Percentiles rank a stretch among this genome's conserved stretches.
Evolutionary conservation across 495 filamentous ascomycete species (phyloP).

Genomic region (Thermothielavioides terrestris): DNA sequence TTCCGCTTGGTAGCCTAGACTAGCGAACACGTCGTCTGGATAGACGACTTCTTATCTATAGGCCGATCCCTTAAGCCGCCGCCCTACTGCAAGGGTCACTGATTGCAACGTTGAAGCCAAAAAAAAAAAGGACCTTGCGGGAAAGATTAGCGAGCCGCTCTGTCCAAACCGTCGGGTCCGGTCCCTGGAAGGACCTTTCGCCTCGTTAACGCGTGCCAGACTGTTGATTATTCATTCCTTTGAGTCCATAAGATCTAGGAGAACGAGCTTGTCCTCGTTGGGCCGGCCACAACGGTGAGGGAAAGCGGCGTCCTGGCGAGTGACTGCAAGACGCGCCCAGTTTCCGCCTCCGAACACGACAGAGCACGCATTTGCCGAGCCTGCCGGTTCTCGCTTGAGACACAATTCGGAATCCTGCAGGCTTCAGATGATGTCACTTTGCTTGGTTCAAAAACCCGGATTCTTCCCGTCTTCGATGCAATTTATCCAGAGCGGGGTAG

Average conservation of each 20-base stretch:
- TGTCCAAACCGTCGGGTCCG: slow-evolving; percentile 10
- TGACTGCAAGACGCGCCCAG: too few relatives aligned
- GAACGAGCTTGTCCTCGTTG: too few relatives aligned
- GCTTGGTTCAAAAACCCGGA: slow-evolving; percentile 2
- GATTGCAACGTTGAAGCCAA: slow-evolving; percentile 15
- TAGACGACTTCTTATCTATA: slow-evolving; percentile 5
- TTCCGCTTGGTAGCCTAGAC: background rate
- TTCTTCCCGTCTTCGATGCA: slow-evolving; percentile 4
- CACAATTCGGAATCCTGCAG: background rate
- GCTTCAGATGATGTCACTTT: slow-evolving; percentile 12
- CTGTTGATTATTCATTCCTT: background rate
- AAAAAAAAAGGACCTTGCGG: slow-evolving; percentile 17
- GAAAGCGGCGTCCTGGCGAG: too few relatives aligned
- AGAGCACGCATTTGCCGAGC: background rate
- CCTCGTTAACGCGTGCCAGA: background rate
- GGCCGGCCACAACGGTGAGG: too few relatives aligned
- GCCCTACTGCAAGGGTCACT: slow-evolving; percentile 10
- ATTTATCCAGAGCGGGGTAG: slow-evolving; percentile 1
- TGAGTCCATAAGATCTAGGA: background rate
- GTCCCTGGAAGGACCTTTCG: background rate
- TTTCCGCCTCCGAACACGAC: background rate
- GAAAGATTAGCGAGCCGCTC: slow-evolving; percentile 17
- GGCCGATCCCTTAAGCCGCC: background rate
- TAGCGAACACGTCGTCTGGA: too few relatives aligned
- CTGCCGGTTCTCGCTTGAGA: slow-evolving; percentile 7